Evolutionary conservation across 2,329 filamentous ascomycete species (phyloP).

Genomic region (Fonsecaea nubica): DNA sequence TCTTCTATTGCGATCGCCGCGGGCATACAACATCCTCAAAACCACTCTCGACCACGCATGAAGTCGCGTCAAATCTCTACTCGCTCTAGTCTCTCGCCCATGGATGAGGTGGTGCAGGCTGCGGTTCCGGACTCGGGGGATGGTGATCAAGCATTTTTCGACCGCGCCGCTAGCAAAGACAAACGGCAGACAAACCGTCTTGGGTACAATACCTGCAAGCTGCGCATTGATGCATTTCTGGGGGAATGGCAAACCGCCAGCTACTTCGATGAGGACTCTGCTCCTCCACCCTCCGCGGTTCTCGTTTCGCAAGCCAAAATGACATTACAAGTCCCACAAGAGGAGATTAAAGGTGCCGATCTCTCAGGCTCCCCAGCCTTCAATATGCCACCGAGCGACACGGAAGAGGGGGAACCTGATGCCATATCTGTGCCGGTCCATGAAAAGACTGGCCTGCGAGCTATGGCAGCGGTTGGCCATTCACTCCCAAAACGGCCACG

Average conservation of each 20-base stretch:
- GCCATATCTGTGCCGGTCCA: constrained; percentile 43
- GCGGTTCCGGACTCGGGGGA: constrained; percentile 30
- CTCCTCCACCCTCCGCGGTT: constrained; percentile 81
- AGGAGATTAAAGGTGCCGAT: constrained; percentile 58
- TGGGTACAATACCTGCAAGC: constrained; percentile 37
- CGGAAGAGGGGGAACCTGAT: constrained; percentile 45
- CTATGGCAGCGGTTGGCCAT: constrained; percentile 40
- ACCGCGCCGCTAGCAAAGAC: constrained; percentile 22
- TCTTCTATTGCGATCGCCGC: constrained; percentile 87
- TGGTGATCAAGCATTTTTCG: constrained; percentile 9
- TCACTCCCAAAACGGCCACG: constrained; percentile 36
- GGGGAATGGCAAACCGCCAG: constrained; percentile 94
- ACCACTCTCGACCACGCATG: constrained; percentile 36
- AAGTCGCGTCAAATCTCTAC: constrained; percentile 37
- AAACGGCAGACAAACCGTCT: constrained; percentile 28
- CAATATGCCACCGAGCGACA: constrained; percentile 26
- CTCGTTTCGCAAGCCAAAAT: constrained; percentile 91
- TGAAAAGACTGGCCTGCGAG: constrained; percentile 38
- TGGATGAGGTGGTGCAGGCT: constrained; percentile 38
- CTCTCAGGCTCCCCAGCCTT: constrained; percentile 37
- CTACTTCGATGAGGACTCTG: constrained; percentile 91
- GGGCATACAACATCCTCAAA: constrained; percentile 67
- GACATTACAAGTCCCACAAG: constrained; percentile 78
- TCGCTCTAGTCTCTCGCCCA: constrained; percentile 21
- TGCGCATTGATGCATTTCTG: constrained; percentile 89